Evolutionary conservation across 805 yeast species (phyloP).

Genomic region (Zygoascus bituminiphila): DNA sequence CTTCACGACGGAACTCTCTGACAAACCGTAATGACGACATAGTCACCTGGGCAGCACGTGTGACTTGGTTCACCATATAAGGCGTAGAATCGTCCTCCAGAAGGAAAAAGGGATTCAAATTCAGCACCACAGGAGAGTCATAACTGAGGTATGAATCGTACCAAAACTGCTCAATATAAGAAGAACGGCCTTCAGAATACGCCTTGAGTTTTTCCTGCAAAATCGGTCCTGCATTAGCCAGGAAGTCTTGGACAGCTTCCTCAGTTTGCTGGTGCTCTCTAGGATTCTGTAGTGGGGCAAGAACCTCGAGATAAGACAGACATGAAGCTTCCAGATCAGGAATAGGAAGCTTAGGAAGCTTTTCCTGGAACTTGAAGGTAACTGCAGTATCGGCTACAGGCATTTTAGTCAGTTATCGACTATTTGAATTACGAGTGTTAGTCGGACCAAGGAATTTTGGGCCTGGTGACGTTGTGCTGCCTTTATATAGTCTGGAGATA

Average conservation of each 20-base stretch:
- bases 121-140: conserved; percentile 76
- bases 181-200: conserved; percentile 55
- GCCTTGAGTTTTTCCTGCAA: conserved; percentile 56
- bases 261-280: conserved; percentile 56
- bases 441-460: too few species aligned
- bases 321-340: conserved; percentile 69
- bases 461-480: background rate
- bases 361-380: conserved; percentile 54
- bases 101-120: conserved; percentile 82
- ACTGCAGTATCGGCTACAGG: conserved; percentile 14
- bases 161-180: conserved; percentile 93
- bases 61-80: conserved; percentile 40
- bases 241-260: conserved; percentile 48
- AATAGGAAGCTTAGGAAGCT: conserved; percentile 63
- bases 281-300: conserved; percentile 72
- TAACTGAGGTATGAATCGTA: conserved; percentile 80
- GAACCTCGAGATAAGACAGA: conserved; percentile 50
- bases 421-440: too few species aligned
- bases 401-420: too few species aligned
- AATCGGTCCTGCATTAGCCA: conserved; percentile 46
- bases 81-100: conserved; percentile 85
- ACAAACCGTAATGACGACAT: conserved; percentile 72
- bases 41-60: conserved; percentile 73
- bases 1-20: conserved; percentile 67
- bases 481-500: too few species aligned